Conservation (phyloP, 257 asterid species). For the Haberlea rhodopensis region DNA sequence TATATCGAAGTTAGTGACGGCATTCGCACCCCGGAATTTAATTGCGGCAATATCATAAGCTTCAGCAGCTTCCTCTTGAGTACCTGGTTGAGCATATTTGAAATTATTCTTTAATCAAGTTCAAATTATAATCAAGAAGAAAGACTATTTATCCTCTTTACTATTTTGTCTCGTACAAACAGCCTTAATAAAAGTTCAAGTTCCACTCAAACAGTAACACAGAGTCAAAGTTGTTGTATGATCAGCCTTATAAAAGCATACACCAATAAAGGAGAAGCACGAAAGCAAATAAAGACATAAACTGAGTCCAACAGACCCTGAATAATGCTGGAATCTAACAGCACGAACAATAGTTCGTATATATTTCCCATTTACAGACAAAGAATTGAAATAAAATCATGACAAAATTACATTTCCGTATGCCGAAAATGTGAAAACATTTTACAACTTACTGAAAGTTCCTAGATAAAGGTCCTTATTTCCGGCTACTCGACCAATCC, state of each 20-base stretch:
- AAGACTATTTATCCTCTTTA: slow-evolving; percentile 12
- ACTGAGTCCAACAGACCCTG: neutral
- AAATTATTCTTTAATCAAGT: too few species aligned
- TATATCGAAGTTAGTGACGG: slow-evolving; percentile 60
- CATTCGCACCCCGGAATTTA: slow-evolving; percentile 56
- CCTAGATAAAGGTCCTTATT: slow-evolving; percentile 73
- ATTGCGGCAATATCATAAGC: slow-evolving; percentile 72
- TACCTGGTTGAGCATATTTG: too few species aligned
- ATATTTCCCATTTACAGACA: neutral
- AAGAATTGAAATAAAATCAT: neutral
- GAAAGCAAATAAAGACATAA: slow-evolving; percentile 13
- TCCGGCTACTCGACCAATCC: slow-evolving; percentile 81
- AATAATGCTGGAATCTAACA: slow-evolving; percentile 2
- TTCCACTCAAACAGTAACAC: slow-evolving; percentile 27
- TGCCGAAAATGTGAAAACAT: neutral
- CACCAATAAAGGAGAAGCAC: slow-evolving; percentile 9
- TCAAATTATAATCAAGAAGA: slow-evolving; percentile 3
- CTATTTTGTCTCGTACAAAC: slow-evolving; percentile 33
- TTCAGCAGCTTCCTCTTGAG: slow-evolving; percentile 74
- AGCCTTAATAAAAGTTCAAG: slow-evolving; percentile 33
- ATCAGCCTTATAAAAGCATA: slow-evolving; percentile 39
- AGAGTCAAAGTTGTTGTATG: slow-evolving; percentile 37
- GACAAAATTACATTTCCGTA: neutral
- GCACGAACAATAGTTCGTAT: neutral
- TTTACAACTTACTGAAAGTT: slow-evolving; percentile 54